Conservation (phyloP, 1,284 basidiomycete genomes). For the Erythrobasidium hasegawianum region DNA sequence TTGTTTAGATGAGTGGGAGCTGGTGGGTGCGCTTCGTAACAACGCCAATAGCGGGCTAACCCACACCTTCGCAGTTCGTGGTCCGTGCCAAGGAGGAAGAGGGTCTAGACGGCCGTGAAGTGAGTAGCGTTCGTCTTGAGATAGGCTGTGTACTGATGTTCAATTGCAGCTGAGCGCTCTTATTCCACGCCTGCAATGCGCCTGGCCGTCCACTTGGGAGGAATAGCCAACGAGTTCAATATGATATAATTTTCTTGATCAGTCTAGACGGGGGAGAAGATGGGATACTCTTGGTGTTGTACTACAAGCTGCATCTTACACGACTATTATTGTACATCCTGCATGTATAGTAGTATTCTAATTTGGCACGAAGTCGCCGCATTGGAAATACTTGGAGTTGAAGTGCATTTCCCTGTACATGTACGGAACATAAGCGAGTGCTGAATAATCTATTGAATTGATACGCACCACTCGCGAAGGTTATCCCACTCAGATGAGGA, state of each 20-base stretch:
- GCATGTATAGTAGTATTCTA: not conserved
- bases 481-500: constrained; percentile 42
- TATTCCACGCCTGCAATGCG: constrained; percentile 31
- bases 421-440: not conserved
- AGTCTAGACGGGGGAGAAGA: too few relatives aligned
- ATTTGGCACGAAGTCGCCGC: constrained; percentile 37
- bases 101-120: constrained; percentile 31
- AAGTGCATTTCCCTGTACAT: constrained; percentile 23
- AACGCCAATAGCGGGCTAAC: too few relatives aligned
- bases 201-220: constrained; percentile 34
- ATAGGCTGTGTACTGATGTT: not conserved
- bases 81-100: constrained; percentile 32
- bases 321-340: too few relatives aligned
- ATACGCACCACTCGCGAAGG: constrained; percentile 41
- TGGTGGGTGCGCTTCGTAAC: too few relatives aligned
- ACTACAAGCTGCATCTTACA: too few relatives aligned
- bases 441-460: not conserved
- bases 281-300: too few relatives aligned
- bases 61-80: constrained; percentile 6
- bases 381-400: constrained; percentile 39
- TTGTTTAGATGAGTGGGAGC: constrained; percentile 50
- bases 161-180: constrained; percentile 20
- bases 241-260: too few relatives aligned
- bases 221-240: constrained; percentile 1
- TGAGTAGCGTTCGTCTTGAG: not conserved